Base-by-base conservation (phyloP, 106 monocot species). In the Allium fistulosum region DNA sequence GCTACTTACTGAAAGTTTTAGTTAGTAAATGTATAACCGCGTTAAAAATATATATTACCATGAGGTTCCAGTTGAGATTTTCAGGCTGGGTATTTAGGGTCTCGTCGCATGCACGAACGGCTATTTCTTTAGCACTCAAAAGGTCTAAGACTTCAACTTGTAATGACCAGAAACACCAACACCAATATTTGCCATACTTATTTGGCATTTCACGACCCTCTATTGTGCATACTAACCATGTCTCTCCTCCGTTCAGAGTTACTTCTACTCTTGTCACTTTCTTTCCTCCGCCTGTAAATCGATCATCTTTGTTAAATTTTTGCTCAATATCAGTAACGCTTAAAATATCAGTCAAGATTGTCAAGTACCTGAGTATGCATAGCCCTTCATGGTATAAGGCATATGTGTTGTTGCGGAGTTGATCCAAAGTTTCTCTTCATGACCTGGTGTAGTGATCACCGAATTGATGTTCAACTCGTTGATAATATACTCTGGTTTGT, bases 101-200 rank as follows among this genome's bases (percentile, higher is more conserved):
- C 75, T 92, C 86, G 65, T 99, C 97, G 89, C 92, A 99, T 0
- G 92, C 92, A 2, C 97, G 78, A 37, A 97, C 97, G 48, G 92
- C 89, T n/a, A 92, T 66, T 26, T 83, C 92, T 55, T 92, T 86
- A 65, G 92, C 75, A 2, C 79, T 77, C 53, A 99, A 73, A 51
- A 99, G 73, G 69, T 84, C 84, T 11, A 81, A 58, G 17, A 82
- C 73, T 58, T 92, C 87, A 1, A 99, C 76, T 2, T 90, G 77
- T 46, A 92, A 51, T 11, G 82, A 89, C 97, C 97, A 99, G 79
- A 99, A 99, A 73, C 97, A 92, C 97, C 97, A 99, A 79, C 97
- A 99, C 97, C 97, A 99, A 75, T 90, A 99, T 67, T 85, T 92
- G 18, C 97, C 97, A 56, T 90, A 90, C 80, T 85, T 87, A 80